Base-by-base conservation (phyloP, 2,329 filamentous ascomycete species). In the Fusarium sp. region DNA sequence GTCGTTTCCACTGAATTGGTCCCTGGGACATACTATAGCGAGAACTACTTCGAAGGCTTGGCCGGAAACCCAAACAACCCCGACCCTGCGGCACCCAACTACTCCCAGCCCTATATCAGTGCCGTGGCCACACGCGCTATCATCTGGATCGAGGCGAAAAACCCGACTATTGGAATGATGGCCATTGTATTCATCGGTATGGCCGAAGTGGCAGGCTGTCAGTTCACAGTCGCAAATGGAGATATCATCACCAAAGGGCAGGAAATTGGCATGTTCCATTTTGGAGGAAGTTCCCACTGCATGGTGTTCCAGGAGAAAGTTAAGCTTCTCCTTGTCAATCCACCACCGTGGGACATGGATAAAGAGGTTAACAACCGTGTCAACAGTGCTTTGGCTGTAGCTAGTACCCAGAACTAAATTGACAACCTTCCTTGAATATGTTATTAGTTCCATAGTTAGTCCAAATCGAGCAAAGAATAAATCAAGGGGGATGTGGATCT, bases 1-100 rank as follows among this genome's bases (percentile, higher is more conserved):
- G 79, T 92, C 10, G 79, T 57, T 3, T 19, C 24, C 2, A 40
- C 50, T 15, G 44, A 51, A 0, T 5, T 31, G 0, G 44, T 64
- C 2, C 13, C 58, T 1, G 61, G 61, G 1, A 45, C 61, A 0
- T 64, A 64, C 9, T 64, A 57, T 34, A 57, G 58, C 6, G 45
- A 64, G 19, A 64, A 50, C 15, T 45, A 17, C 6, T 57, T 57
- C 2, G 38, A 57, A 1, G 61, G 61, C 0, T 3, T 64, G 0
- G 38, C 39, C 0, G 59, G 55, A 4, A 8, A 38, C 6, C 49
- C 47, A 0, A 13, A 53, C 15, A 10, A 28, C 10, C 45, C 59
- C 13, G 52, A 64, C 3, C 61, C 61, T 0, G 51, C 59, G 3
- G 59, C 59, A 3, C 52, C 61, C 1, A 19, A 39, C 0, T 50